phyloP scores from a whole-genome alignment of 805 yeast genomes.

The Sugiyamaella lignohabitans region DNA sequence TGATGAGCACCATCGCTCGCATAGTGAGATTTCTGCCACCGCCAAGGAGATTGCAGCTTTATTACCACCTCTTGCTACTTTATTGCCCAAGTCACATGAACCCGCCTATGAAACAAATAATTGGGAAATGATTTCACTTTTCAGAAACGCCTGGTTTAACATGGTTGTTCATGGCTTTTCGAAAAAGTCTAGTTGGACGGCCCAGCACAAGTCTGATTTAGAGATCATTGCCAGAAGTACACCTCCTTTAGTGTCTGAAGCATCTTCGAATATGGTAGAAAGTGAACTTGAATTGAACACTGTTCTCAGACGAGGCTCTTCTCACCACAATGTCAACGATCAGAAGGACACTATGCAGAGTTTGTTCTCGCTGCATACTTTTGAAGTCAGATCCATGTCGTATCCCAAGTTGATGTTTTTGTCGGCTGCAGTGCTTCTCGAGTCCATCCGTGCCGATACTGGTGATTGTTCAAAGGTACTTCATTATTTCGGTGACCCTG shows the following conservation, averaged over 20 bases:
- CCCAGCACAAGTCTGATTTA: constrained; percentile 43
- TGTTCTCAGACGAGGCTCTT: constrained; percentile 81
- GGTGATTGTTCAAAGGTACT: constrained; percentile 79
- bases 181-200: constrained; percentile 45
- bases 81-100: constrained; percentile 55
- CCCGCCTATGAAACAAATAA: constrained; percentile 41
- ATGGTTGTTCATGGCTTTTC: constrained; percentile 82
- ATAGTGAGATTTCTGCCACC: constrained; percentile 33
- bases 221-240: constrained; percentile 74
- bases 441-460: constrained; percentile 64
- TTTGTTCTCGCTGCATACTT: constrained; percentile 42
- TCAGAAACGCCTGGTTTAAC: constrained; percentile 91
- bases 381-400: constrained; percentile 50
- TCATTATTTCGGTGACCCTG: constrained; percentile 80
- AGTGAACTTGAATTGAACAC: constrained; percentile 89
- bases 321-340: constrained; percentile 68
- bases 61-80: constrained; percentile 66
- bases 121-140: constrained; percentile 48
- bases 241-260: constrained; percentile 81
- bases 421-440: constrained; percentile 74
- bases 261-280: constrained; percentile 76
- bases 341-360: constrained; percentile 44
- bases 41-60: constrained; percentile 61
- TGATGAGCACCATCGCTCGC: constrained; percentile 74
- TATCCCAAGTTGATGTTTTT: constrained; percentile 80